These are phyloP conservation scores for Echinosophora koreensis DNA, from an alignment of 306 rosid genomes.

Conservation along the genomic window DNA sequence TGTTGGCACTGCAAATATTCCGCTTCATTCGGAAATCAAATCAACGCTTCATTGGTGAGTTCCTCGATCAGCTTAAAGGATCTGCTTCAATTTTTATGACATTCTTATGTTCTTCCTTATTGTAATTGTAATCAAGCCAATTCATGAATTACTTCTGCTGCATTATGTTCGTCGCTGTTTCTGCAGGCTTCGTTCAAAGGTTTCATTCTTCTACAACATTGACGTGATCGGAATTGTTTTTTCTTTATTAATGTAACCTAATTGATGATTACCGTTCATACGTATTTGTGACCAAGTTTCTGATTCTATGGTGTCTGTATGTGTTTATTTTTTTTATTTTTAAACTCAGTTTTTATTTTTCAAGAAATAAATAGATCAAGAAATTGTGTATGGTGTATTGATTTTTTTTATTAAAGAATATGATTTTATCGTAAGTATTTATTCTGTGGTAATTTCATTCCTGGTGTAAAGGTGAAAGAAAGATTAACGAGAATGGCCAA, in stretches of 20 bases:
- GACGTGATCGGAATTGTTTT: neutral
- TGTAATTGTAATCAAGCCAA: neutral
- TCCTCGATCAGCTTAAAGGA: neutral
- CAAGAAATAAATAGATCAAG: neutral
- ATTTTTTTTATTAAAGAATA: neutral
- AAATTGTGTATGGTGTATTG: neutral
- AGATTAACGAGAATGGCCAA: slow-evolving; percentile 29
- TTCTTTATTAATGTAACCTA: neutral
- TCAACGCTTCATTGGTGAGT: neutral
- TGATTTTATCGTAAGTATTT: neutral
- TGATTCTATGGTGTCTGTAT: neutral
- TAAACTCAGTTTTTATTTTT: neutral
- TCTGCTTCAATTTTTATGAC: too few species aligned
- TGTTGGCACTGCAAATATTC: too few species aligned
- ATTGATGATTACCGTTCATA: neutral
- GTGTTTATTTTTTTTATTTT: too few species aligned
- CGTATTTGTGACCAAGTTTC: neutral
- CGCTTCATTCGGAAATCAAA: slow-evolving; percentile 46
- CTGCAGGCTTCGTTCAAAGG: neutral
- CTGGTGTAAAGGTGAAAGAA: slow-evolving; percentile 17
- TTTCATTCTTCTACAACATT: neutral
- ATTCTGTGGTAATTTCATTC: slow-evolving; percentile 26
- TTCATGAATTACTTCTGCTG: neutral
- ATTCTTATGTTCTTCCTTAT: too few species aligned
- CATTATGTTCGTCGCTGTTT: neutral